These are phyloP conservation scores for Candida morakotiae DNA, from an alignment of 805 yeast genomes.

Conservation along the genomic window DNA sequence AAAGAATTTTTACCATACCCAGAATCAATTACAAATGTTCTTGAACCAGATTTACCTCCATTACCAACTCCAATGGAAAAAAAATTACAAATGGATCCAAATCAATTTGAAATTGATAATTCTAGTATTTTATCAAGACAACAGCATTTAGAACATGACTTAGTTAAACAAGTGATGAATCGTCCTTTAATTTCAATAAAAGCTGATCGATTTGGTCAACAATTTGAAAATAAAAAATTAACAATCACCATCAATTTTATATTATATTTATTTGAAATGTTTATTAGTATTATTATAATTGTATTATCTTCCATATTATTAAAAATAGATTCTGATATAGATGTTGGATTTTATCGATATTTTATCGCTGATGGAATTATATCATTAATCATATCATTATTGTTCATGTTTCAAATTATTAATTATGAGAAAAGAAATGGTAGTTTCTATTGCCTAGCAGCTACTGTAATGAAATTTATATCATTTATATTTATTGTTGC, in stretches of 20 bases:
- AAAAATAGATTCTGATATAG: conserved; percentile 19
- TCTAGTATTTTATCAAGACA: conserved; percentile 18
- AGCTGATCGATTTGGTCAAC: conserved; percentile 9
- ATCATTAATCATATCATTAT: conserved; percentile 27
- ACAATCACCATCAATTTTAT: conserved; percentile 25
- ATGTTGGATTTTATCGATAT: conserved; percentile 27
- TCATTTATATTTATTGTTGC: conserved; percentile 30
- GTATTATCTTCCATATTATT: conserved; percentile 23
- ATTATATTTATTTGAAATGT: conserved; percentile 27
- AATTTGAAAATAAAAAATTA: conserved; percentile 12
- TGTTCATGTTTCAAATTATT: conserved; percentile 33
- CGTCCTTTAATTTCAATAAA: conserved; percentile 21
- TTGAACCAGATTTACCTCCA: conserved; percentile 23
- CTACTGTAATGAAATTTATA: conserved; percentile 29
- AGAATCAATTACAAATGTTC: conserved; percentile 3
- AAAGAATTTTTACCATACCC: conserved; percentile 4
- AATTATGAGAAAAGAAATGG: conserved; percentile 39
- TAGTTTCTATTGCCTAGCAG: conserved; percentile 34
- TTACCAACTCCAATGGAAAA: conserved; percentile 17
- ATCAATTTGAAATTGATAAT: conserved; percentile 9
- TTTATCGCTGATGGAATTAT: conserved; percentile 34
- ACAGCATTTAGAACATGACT: conserved; percentile 21
- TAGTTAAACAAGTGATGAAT: conserved; percentile 31
- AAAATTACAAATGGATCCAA: background rate
- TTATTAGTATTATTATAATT: conserved; percentile 24